Evolutionary conservation across 2,329 filamentous ascomycete genomes (phyloP).

Genomic region (Falciphora oryzae): DNA sequence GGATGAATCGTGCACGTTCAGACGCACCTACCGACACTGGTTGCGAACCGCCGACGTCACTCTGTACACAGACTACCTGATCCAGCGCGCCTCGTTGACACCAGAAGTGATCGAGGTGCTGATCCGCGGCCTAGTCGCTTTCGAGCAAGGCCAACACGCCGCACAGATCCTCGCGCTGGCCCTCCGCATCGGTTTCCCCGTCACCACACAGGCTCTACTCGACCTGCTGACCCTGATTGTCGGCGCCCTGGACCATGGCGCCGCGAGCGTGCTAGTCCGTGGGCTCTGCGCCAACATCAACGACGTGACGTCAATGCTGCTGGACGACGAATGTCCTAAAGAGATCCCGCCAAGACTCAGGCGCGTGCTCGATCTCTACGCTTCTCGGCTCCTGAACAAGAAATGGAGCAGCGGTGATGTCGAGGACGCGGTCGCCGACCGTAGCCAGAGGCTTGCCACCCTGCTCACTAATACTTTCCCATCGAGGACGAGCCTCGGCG

Average conservation of each 20-base stretch:
- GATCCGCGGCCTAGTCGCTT: slow-evolving; percentile 42
- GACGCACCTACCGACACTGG: slow-evolving; percentile 22
- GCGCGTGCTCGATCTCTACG: slow-evolving; percentile 12
- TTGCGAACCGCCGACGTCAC: slow-evolving; percentile 19
- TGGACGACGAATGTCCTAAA: slow-evolving; percentile 13
- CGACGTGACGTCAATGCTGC: slow-evolving; percentile 11
- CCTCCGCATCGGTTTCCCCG: slow-evolving; percentile 28
- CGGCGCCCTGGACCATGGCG: slow-evolving; percentile 29
- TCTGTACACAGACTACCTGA: slow-evolving; percentile 28
- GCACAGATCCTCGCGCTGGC: slow-evolving; percentile 34
- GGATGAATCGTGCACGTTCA: not conserved
- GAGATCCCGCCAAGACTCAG: slow-evolving; percentile 10
- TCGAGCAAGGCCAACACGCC: slow-evolving; percentile 39
- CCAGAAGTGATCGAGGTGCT: slow-evolving; percentile 37
- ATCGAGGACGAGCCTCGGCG: not conserved
- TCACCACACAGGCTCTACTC: slow-evolving; percentile 33
- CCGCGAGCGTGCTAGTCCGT: slow-evolving; percentile 29
- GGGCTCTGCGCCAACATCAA: slow-evolving; percentile 23
- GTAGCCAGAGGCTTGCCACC: not conserved
- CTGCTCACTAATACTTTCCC: not conserved
- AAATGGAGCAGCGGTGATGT: not conserved
- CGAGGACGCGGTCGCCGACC: not conserved
- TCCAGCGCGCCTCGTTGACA: slow-evolving; percentile 34
- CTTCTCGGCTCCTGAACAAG: not conserved
- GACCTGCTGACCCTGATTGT: slow-evolving; percentile 38